Conservation (phyloP, 1,284 basidiomycete genomes). For the Puccinia horiana region DNA sequence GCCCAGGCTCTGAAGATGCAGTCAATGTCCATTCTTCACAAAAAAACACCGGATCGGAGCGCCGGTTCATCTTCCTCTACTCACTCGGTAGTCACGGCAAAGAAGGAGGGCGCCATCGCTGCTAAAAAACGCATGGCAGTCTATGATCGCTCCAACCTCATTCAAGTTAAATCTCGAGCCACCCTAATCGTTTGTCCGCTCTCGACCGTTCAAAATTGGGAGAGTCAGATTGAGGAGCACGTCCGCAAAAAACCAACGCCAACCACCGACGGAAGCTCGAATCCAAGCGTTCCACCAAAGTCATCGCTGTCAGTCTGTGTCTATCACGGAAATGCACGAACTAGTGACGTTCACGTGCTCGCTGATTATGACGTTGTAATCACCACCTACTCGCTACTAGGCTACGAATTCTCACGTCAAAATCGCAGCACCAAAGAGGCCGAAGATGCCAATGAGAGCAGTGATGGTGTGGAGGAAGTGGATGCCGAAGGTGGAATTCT, state of each 20-base stretch:
- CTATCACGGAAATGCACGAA: slow-evolving; percentile 90
- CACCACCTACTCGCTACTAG: slow-evolving; percentile 93
- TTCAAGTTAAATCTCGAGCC: slow-evolving; percentile 68
- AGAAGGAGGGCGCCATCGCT: slow-evolving; percentile 50
- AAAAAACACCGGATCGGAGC: too few relatives aligned
- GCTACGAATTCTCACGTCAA: slow-evolving; percentile 91
- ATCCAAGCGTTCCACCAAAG: neutral
- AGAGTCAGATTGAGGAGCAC: slow-evolving; percentile 95
- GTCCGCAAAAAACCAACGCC: slow-evolving; percentile 58
- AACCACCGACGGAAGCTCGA: neutral
- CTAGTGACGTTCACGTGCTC: slow-evolving; percentile 77
- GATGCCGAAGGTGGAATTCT: slow-evolving; percentile 27
- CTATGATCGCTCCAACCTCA: slow-evolving; percentile 52
- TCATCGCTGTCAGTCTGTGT: slow-evolving; percentile 76
- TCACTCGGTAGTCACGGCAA: neutral
- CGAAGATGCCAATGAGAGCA: slow-evolving; percentile 40
- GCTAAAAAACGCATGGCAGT: slow-evolving; percentile 50
- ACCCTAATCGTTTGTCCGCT: slow-evolving; percentile 96
- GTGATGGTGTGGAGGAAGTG: slow-evolving; percentile 40
- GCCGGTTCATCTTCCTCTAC: too few relatives aligned
- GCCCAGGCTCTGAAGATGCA: neutral
- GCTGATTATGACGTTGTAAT: slow-evolving; percentile 95
- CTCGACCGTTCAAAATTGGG: slow-evolving; percentile 97
- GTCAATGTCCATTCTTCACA: too few relatives aligned
- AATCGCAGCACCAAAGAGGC: slow-evolving; percentile 34